A percentile compares a stretch with the other conserved stretches of the same genome.
phyloP scores from a whole-genome alignment of 1,284 basidiomycete species.

The Fistulinella cinereoalba region DNA sequence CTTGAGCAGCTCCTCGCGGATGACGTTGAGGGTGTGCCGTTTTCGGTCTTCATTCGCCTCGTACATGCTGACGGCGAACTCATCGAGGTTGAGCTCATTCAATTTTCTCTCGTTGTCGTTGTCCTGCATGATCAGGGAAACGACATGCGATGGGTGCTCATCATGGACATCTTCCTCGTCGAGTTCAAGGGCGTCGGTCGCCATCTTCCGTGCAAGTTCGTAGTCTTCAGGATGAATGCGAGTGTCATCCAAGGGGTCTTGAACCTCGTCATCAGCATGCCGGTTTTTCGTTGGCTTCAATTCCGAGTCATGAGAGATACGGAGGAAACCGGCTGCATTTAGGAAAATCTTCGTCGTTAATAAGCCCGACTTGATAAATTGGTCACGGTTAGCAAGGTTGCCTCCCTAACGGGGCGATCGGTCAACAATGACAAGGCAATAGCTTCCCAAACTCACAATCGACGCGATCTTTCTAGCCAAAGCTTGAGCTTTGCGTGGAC shows the following conservation, averaged over 20 bases:
- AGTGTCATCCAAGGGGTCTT: conserved; percentile 93
- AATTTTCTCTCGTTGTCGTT: conserved; percentile 80
- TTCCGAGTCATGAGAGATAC: conserved; percentile 73
- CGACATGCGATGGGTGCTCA: conserved; percentile 86
- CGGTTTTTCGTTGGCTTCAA: conserved; percentile 63
- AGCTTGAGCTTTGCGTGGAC: conserved; percentile 90
- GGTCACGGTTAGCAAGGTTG: conserved; percentile 77
- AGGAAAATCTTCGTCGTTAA: conserved; percentile 86
- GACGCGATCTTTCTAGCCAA: conserved; percentile 80
- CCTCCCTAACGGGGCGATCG: conserved; percentile 58
- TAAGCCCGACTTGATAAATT: conserved; percentile 79
- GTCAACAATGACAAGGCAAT: conserved; percentile 9
- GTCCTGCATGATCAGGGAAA: conserved; percentile 83
- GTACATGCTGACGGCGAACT: conserved; percentile 92
- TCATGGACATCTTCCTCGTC: conserved; percentile 94
- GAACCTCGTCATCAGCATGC: conserved; percentile 66
- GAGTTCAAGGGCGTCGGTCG: conserved; percentile 92
- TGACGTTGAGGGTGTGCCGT: conserved; percentile 84
- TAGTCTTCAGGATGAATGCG: conserved; percentile 99
- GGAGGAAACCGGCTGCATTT: conserved; percentile 89
- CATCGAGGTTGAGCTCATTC: conserved; percentile 90
- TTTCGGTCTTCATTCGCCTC: conserved; percentile 83
- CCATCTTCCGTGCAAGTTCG: conserved; percentile 97
- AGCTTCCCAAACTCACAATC: conserved; percentile 46
- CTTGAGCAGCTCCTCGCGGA: conserved; percentile 83